Evolutionary conservation across 306 rosid species (phyloP).

Genomic region (Oemleria cerasiformis): DNA sequence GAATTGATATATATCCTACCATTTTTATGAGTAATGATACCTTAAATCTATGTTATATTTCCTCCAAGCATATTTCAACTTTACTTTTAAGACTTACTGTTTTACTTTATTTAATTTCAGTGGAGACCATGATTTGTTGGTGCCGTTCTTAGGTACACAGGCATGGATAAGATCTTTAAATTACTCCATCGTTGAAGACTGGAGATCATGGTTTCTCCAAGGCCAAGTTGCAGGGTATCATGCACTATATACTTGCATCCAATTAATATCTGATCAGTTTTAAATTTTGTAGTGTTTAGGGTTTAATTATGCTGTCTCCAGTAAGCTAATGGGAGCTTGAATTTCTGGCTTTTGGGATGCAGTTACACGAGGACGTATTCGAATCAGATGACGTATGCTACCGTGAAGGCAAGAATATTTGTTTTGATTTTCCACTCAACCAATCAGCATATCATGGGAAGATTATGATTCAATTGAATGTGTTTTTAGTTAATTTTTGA

Average conservation of each 20-base stretch:
- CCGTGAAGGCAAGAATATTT: slow-evolving; percentile 53
- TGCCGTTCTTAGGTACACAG: slow-evolving; percentile 50
- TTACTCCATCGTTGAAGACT: slow-evolving; percentile 58
- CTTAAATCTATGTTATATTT: no score
- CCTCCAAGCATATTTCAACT: background rate
- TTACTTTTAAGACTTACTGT: background rate
- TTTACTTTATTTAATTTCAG: slow-evolving; percentile 22
- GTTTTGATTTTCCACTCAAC: background rate
- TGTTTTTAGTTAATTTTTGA: background rate
- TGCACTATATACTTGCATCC: background rate
- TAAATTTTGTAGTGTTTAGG: background rate
- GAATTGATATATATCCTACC: no score
- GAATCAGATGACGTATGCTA: slow-evolving; percentile 69
- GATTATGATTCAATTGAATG: background rate
- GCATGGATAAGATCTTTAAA: slow-evolving; percentile 69
- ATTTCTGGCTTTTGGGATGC: background rate
- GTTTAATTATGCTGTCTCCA: background rate
- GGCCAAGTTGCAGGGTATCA: slow-evolving; percentile 66
- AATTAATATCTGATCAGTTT: background rate
- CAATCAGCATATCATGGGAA: background rate
- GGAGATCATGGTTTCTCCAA: slow-evolving; percentile 61
- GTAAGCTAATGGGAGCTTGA: no score
- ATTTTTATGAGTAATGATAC: no score
- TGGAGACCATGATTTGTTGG: slow-evolving; percentile 52
- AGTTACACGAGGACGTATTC: slow-evolving; percentile 65